A percentile compares a stretch with the other conserved stretches of the same genome.
Evolutionary conservation across 1,284 basidiomycete species (phyloP).

Genomic region (Boletus sp.): DNA sequence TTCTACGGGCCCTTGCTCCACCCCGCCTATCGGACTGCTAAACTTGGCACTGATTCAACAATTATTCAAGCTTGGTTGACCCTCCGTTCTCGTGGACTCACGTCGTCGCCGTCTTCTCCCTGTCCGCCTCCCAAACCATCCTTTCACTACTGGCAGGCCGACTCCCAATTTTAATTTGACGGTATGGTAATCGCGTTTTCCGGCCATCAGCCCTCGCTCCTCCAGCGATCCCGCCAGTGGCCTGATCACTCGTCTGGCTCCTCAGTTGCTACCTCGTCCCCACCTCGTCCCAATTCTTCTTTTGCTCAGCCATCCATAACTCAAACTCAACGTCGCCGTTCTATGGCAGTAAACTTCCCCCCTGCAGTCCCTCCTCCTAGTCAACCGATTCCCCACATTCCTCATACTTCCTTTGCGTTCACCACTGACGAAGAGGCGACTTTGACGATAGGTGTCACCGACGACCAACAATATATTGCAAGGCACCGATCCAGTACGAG

Average conservation of each 20-base stretch:
- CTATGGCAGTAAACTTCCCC: constrained; percentile 56
- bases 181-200: constrained; percentile 56
- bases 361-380: constrained; percentile 71
- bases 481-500: constrained; percentile 30
- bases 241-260: constrained; percentile 34
- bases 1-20: background rate
- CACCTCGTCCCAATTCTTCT: constrained; percentile 36
- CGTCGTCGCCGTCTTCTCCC: background rate
- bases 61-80: constrained; percentile 5
- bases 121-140: background rate
- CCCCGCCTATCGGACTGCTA: constrained; percentile 10
- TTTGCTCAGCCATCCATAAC: constrained; percentile 32
- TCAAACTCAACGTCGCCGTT: constrained; percentile 63
- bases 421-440: constrained; percentile 23
- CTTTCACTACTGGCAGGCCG: background rate
- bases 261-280: constrained; percentile 33
- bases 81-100: constrained; percentile 9
- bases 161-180: constrained; percentile 3
- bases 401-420: constrained; percentile 27
- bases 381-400: constrained; percentile 66
- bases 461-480: constrained; percentile 21
- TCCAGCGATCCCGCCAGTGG: constrained; percentile 48
- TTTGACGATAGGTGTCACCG: constrained; percentile 9
- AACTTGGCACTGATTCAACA: constrained; percentile 19
- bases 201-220: constrained; percentile 38